Evolutionary conservation across 2,329 filamentous ascomycete species (phyloP).

Genomic region (Alternaria viburni): DNA sequence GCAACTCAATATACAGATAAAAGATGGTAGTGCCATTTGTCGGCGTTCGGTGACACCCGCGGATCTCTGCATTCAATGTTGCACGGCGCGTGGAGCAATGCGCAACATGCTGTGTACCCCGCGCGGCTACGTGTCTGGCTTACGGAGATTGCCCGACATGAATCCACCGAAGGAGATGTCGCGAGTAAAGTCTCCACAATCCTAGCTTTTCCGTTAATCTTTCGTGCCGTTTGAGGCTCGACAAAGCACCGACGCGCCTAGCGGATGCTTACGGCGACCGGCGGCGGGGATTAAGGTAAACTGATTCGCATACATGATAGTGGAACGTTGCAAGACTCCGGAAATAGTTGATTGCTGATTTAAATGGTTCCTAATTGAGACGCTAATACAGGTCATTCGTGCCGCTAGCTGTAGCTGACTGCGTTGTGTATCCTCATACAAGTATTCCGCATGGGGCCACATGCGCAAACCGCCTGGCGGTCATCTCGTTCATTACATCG

Average conservation of each 20-base stretch:
- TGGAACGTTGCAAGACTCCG: slow-evolving; percentile 5
- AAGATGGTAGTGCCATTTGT: background rate
- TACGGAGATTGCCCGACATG: background rate
- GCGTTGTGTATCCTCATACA: slow-evolving; percentile 3
- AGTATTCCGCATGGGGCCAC: background rate
- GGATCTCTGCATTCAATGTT: slow-evolving; percentile 1
- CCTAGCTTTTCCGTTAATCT: background rate
- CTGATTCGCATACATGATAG: background rate
- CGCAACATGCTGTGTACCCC: background rate
- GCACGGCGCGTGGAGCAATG: slow-evolving; percentile 16
- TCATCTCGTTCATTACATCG: slow-evolving; percentile 32
- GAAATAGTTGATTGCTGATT: slow-evolving; percentile 1
- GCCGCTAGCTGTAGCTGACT: slow-evolving; percentile 9
- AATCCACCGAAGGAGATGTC: background rate
- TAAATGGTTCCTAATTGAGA: background rate
- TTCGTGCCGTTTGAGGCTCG: background rate
- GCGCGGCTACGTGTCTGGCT: background rate
- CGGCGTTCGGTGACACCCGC: background rate
- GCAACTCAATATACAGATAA: background rate
- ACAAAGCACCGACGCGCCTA: background rate
- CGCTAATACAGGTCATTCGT: slow-evolving; percentile 5
- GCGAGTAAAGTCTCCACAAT: background rate
- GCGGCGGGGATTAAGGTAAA: background rate
- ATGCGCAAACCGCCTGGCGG: slow-evolving; percentile 2
- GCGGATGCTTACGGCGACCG: background rate